Evolutionary conservation across 2,329 filamentous ascomycete species (phyloP), one percentile per base, ranked within the genome.

Genomic region (Drechslerella dactyloides): DNA sequence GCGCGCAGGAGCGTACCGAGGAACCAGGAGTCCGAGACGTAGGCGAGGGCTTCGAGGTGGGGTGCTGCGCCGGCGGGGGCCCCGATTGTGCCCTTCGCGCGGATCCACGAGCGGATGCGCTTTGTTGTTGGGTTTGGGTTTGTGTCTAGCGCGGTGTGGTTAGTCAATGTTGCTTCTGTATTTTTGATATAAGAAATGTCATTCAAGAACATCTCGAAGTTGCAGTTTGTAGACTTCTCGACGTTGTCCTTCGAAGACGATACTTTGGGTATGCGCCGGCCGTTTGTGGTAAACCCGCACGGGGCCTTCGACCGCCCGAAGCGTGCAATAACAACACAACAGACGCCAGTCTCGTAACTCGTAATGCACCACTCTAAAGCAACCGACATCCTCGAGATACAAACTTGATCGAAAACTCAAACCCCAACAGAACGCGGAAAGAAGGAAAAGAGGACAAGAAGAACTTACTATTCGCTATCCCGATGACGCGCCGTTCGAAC

Each of bases 1-100:
- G 84, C 76, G 33, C 91, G 86, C 27, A 88, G 84, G 6, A 97
- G 86, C 1, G 93, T 97, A 42, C 90, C 93, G 79, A 97, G 93
- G 81, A 99, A 97, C 81, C 90, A 94, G 78, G 86, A 90, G 81
- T 97, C 93, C 24, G 88, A 91, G 82, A 97, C 90, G 82, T 97
- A 99, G 23, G 93, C 93, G 73, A 99, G 83, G 7, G 94, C 94
- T 40, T 86, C 89, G 37, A 97, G 83, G 78, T 97, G 93, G 10
- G 92, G 91, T 76, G 89, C 85, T 74, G 89, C 86, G 0, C 91
- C 91, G 19, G 90, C 91, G 2, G 83, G 83, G 0, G 85, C 83
- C 46, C 88, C 89, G 76, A 97, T 94, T 65, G 80, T 83, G 33
- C 92, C 92, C 56, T 88, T 82, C 8, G 89, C 87, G 59, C 89